Base-by-base conservation (phyloP, 257 asterid species). In the Hygrophila difformis region DNA sequence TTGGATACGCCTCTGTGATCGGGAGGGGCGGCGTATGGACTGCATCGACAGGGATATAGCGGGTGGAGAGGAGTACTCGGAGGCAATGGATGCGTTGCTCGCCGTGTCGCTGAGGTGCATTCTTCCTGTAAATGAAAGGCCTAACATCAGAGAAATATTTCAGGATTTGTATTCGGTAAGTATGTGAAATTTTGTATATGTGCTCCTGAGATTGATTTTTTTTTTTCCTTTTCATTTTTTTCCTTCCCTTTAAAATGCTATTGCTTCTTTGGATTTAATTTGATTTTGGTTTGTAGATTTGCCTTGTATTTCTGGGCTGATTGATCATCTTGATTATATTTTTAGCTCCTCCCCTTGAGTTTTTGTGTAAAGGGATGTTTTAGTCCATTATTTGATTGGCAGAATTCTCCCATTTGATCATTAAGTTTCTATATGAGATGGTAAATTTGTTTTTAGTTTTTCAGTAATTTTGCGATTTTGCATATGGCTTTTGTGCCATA, bases 1-100 rank as follows among this genome's bases (percentile, higher is more conserved):
- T 47, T 91, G 98, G 98, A 92, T 91, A 24, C 61, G 93, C 3
- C 67, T 91, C 8, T 86, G 93, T 34, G 87, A 82, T 63, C 82
- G 69, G 51, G 93, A 91, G 56, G 93, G 96, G 39, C 66, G 95
- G 38, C 92, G 88, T 20, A 69, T 79, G 93, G 98, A 91, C 48
- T 91, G 98, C 67, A 65, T 91, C 5, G 98, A 91, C 45, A 76
- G 89, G 42, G 95, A 80, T 55, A 80, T 91, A 21, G 76, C 93
- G 3, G 81, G 86, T 11, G 88, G 92, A 28, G 98, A 81, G 62
- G 87, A 79, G 41, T 82, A 75, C 50, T 55, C 73, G 33, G 72
- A 43, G 55, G 98, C 87, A 9, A 86, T 89, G 93, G 91, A 82
- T 5, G 94, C 74, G 7, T 53, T 82, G 86, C 87, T 89, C 4